A percentile compares a stretch with the other conserved stretches of the same genome.
phyloP scores from a whole-genome alignment of 192 early-diverging fungal species.

The Allomyces macrogynus region DNA sequence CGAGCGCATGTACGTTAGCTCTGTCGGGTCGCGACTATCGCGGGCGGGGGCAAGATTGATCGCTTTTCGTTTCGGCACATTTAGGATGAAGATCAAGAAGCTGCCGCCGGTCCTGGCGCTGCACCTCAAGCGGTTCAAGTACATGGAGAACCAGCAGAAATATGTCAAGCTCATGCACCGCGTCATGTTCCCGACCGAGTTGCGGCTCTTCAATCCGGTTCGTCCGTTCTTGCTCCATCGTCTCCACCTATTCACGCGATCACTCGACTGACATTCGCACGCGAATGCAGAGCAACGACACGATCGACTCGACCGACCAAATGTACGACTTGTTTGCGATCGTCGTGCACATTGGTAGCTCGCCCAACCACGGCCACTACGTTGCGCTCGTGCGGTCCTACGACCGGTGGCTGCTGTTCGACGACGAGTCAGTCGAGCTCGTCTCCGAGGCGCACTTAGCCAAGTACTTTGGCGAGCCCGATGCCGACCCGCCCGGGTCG shows the following conservation, averaged over 20 bases:
- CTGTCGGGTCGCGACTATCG: background rate
- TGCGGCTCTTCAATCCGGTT: conserved; percentile 85
- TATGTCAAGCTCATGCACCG: conserved; percentile 89
- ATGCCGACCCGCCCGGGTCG: conserved; percentile 16
- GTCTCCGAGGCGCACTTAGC: conserved; percentile 27
- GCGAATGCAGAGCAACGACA: background rate
- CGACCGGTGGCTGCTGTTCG: conserved; percentile 81
- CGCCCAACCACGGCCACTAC: conserved; percentile 93
- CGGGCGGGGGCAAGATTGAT: background rate
- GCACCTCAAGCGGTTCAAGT: conserved; percentile 96
- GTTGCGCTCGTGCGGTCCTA: conserved; percentile 70
- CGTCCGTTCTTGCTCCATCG: background rate
- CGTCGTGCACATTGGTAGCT: conserved; percentile 87
- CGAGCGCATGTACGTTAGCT: conserved; percentile 43
- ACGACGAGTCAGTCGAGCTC: conserved; percentile 89
- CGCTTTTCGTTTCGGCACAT: background rate
- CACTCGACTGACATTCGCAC: background rate
- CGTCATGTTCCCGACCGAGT: conserved; percentile 82
- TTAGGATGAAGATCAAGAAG: conserved; percentile 83
- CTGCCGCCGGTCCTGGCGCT: conserved; percentile 86
- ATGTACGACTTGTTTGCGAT: conserved; percentile 77
- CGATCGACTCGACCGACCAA: conserved; percentile 48
- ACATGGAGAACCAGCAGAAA: conserved; percentile 71
- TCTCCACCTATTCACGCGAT: too few species aligned
- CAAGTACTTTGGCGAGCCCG: conserved; percentile 61